A percentile compares a stretch with the other conserved stretches of the same genome.
Evolutionary conservation across 306 rosid species (phyloP).

Genomic region (Quercus gilva): DNA sequence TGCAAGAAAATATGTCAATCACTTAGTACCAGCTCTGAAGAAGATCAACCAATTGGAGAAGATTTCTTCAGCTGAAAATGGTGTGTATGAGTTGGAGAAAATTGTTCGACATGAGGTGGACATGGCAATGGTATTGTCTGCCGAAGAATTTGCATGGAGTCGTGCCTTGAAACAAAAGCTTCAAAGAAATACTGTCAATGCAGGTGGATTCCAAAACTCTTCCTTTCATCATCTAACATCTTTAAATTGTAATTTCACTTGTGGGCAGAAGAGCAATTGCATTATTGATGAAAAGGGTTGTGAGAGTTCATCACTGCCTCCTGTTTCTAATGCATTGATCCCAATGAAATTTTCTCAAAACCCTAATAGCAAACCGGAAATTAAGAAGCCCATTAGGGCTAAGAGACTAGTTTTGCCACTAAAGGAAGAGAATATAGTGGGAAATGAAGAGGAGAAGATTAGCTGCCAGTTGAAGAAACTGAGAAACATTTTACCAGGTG

Average conservation of each 20-base stretch:
- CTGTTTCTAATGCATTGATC: slow-evolving; percentile 13
- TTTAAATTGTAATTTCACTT: neutral
- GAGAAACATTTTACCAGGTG: slow-evolving; percentile 59
- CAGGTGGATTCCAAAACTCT: neutral
- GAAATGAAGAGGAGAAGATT: slow-evolving; percentile 27
- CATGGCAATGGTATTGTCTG: slow-evolving; percentile 71
- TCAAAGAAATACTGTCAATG: slow-evolving; percentile 23
- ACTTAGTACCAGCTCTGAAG: slow-evolving; percentile 51
- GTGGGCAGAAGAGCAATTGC: neutral
- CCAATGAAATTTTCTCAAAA: slow-evolving; percentile 9
- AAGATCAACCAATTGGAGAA: slow-evolving; percentile 31
- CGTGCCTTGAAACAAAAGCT: slow-evolving; percentile 49
- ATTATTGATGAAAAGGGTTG: neutral
- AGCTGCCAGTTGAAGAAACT: slow-evolving; percentile 25
- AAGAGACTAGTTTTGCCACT: neutral
- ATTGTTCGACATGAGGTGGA: slow-evolving; percentile 54
- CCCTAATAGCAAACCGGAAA: slow-evolving; percentile 10
- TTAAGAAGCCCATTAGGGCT: neutral
- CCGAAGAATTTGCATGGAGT: slow-evolving; percentile 61
- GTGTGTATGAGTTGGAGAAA: slow-evolving; percentile 11
- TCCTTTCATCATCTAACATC: neutral
- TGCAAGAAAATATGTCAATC: slow-evolving; percentile 45
- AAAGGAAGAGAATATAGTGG: slow-evolving; percentile 7
- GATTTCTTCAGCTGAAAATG: slow-evolving; percentile 3
- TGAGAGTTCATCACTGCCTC: slow-evolving; percentile 1